These are phyloP conservation scores for Pisolithus marmoratus DNA, from an alignment of 768 basidiomycete species.

Conservation along the genomic window DNA sequence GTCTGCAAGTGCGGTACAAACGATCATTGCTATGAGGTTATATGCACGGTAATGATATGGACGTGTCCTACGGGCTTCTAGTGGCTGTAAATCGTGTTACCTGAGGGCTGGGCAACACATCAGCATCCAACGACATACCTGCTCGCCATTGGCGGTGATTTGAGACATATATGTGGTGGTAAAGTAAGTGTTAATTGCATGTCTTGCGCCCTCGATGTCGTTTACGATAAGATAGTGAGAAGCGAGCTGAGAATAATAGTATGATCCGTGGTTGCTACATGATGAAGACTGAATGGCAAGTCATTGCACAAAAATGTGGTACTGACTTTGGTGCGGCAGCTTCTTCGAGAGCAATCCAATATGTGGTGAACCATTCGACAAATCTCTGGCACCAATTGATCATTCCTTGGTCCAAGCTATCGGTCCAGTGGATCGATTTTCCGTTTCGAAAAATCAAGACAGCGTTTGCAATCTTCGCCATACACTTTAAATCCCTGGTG, in stretches of 20 bases:
- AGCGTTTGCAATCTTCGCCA: conserved; percentile 50
- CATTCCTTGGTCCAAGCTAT: conserved; percentile 44
- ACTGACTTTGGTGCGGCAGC: conserved; percentile 46
- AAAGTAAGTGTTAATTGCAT: conserved; percentile 47
- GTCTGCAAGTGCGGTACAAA: conserved; percentile 23
- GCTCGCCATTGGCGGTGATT: conserved; percentile 53
- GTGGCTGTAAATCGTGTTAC: conserved; percentile 34
- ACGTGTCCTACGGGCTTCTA: conserved; percentile 54
- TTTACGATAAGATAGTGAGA: conserved; percentile 50
- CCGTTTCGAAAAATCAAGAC: conserved; percentile 49
- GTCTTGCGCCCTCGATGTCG: conserved; percentile 43
- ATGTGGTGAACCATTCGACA: conserved; percentile 50
- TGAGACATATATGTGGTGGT: conserved; percentile 43
- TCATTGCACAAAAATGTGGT: not conserved
- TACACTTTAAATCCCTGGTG: conserved; percentile 49
- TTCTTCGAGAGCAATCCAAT: conserved; percentile 43
- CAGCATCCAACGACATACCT: conserved; percentile 28
- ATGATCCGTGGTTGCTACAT: conserved; percentile 62
- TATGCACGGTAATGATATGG: conserved; percentile 66
- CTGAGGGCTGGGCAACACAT: not conserved
- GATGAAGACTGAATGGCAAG: not conserved
- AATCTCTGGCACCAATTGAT: conserved; percentile 48
- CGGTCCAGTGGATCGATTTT: conserved; percentile 48
- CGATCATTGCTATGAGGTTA: conserved; percentile 65
- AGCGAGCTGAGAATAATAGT: conserved; percentile 56